Evolutionary conservation across 2,329 filamentous ascomycete genomes (phyloP), one percentile per base, ranked within the genome.

Genomic region (Esteya vermicola): DNA sequence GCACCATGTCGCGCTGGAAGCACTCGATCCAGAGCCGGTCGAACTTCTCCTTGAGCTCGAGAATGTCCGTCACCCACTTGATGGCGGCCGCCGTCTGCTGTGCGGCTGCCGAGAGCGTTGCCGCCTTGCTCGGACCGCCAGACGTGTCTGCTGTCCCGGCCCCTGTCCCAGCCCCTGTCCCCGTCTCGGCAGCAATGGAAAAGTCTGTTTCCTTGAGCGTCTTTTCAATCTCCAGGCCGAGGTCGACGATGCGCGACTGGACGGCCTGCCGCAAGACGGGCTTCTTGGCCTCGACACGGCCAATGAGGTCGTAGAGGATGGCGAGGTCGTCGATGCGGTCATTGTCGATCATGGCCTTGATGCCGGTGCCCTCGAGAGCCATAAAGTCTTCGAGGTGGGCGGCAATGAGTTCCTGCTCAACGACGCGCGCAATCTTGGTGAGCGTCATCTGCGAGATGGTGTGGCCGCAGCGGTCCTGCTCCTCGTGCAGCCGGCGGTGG

Each of bases 21-120:
- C 88, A 84, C 10, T 62, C 58, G 32, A 63, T 64, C 75, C 81
- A 86, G 44, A 98, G 72, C 12, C 61, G 69, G 56, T 96, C 88
- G 51, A 94, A 96, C 54, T 91, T 93, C 50, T 82, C 78, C 58
- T 96, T 95, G 22, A 98, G 65, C 16, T 62, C 61, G 36, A 98
- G 64, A 3, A 96, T 83, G 51, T 94, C 86, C 50, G 93, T 85
- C 3, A 96, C 89, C 91, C 91, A 98, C 52, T 83, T 85, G 50
- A 96, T 81, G 0, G 91, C 91, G 2, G 86, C 82, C 0, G 76
- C 72, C 1, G 91, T 96, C 53, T 88, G 81, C 55, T 85, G 81
- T 22, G 85, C 88, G 8, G 78, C 64, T 1, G 72, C 63, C 44
- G 64, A 72, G 28, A 71, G 52, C 44, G 45, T 61, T 41, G 76